Conservation (phyloP, 2,329 filamentous ascomycete species). For the Exophiala viscosa region DNA sequence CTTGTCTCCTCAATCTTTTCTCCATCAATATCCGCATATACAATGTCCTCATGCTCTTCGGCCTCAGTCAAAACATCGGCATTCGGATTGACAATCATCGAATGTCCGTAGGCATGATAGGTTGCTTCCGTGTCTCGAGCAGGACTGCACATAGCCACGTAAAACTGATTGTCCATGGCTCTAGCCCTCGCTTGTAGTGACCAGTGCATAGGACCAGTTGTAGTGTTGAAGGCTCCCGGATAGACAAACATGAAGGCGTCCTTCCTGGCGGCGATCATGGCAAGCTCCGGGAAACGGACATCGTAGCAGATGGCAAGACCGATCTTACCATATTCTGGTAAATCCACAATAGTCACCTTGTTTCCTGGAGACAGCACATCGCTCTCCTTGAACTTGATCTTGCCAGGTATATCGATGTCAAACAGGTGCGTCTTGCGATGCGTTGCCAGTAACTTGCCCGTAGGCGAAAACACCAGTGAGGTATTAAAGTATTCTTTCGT, state of each 20-base stretch:
- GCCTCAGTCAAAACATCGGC: conserved; percentile 76
- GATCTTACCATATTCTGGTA: conserved; percentile 84
- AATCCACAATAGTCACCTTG: conserved; percentile 77
- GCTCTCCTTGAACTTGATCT: conserved; percentile 86
- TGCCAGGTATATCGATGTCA: conserved; percentile 94
- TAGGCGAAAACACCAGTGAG: conserved; percentile 73
- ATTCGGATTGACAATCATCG: conserved; percentile 81
- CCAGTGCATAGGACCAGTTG: conserved; percentile 92
- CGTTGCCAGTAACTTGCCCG: conserved; percentile 74
- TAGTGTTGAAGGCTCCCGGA: conserved; percentile 95
- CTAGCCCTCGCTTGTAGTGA: conserved; percentile 73
- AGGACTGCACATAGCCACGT: conserved; percentile 88
- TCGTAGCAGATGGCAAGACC: conserved; percentile 96
- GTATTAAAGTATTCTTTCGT: conserved; percentile 86
- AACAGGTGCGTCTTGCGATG: conserved; percentile 96
- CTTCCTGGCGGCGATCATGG: conserved; percentile 78
- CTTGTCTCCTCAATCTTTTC: conserved; percentile 70
- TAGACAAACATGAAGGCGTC: conserved; percentile 88
- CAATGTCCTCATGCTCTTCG: conserved; percentile 71
- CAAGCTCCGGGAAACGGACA: conserved; percentile 91
- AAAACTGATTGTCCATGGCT: conserved; percentile 90
- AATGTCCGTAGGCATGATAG: conserved; percentile 93
- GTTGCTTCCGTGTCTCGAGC: conserved; percentile 71
- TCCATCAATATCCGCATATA: conserved; percentile 67
- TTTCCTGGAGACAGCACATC: conserved; percentile 84